phyloP scores from a whole-genome alignment of 129 eudicot genomes.

The Lactuca saligna region DNA sequence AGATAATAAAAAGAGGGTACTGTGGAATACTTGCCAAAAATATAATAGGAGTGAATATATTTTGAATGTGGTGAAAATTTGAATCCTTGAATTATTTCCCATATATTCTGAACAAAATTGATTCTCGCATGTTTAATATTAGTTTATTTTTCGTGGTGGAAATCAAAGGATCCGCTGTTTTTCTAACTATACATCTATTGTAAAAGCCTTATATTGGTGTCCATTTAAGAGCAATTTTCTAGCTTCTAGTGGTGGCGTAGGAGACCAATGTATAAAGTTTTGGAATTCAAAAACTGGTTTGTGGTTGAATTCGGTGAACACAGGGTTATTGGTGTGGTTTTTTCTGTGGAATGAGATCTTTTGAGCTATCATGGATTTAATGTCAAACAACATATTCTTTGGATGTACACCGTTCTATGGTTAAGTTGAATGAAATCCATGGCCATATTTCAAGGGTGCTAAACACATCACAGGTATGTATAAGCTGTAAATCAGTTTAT shows the following conservation, averaged over 20 bases:
- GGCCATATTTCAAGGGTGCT: conserved; percentile 69
- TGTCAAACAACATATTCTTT: conserved; percentile 54
- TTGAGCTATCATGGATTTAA: conserved; percentile 65
- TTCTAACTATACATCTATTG: conserved; percentile 52
- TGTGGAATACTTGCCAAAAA: too few relatives aligned
- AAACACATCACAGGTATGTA: conserved; percentile 57
- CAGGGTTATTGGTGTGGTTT: conserved; percentile 65
- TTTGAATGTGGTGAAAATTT: too few relatives aligned
- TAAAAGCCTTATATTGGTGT: conserved; percentile 76
- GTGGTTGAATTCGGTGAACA: conserved; percentile 53
- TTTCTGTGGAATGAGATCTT: conserved; percentile 57
- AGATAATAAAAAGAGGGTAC: too few relatives aligned
- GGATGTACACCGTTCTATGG: conserved; percentile 76
- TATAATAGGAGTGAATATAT: too few relatives aligned
- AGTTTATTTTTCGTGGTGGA: too few relatives aligned
- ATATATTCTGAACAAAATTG: too few relatives aligned
- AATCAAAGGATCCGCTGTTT: conserved; percentile 48
- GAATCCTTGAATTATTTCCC: too few relatives aligned
- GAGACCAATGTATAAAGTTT: conserved; percentile 55
- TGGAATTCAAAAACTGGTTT: conserved; percentile 66
- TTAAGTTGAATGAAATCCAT: conserved; percentile 52
- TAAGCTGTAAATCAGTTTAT: too few relatives aligned
- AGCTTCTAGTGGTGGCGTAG: conserved; percentile 70
- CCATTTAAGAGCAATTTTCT: conserved; percentile 64
- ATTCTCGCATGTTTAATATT: too few relatives aligned